These are phyloP conservation scores for Lactifluus pinguis DNA, from an alignment of 768 basidiomycete species.

Conservation along the genomic window DNA sequence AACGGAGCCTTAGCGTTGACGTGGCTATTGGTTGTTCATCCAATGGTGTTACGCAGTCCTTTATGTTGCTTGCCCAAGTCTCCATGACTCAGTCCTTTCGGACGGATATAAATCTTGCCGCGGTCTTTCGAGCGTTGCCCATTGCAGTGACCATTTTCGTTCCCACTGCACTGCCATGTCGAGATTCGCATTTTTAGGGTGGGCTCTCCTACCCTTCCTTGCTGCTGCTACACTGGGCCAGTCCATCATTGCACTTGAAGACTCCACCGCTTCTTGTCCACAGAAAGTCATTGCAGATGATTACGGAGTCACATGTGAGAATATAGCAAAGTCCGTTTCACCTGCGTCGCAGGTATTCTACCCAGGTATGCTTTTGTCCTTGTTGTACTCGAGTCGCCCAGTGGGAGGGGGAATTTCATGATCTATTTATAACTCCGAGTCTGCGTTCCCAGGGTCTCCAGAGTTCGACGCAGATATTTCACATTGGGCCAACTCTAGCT, in stretches of 20 bases:
- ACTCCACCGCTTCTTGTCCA: background rate
- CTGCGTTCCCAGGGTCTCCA: background rate
- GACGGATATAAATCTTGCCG: background rate
- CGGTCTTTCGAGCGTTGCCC: background rate
- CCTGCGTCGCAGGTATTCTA: background rate
- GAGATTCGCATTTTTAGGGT: background rate
- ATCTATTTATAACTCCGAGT: background rate
- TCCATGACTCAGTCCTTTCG: background rate
- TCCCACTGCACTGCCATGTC: background rate
- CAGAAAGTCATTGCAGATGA: background rate
- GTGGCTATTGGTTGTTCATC: background rate
- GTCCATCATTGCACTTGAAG: background rate
- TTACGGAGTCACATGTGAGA: background rate
- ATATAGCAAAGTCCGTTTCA: background rate
- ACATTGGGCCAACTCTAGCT: conserved; percentile 1
- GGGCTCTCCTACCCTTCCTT: background rate
- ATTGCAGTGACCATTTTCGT: background rate
- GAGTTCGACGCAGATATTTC: background rate
- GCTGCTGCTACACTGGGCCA: background rate
- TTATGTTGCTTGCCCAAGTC: background rate
- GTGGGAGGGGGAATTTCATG: background rate
- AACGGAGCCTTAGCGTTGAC: background rate
- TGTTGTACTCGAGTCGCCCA: too few species aligned
- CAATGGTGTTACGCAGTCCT: background rate
- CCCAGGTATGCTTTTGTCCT: background rate